phyloP scores from a whole-genome alignment of 148 eudicot species.

The Rheum nobile region DNA sequence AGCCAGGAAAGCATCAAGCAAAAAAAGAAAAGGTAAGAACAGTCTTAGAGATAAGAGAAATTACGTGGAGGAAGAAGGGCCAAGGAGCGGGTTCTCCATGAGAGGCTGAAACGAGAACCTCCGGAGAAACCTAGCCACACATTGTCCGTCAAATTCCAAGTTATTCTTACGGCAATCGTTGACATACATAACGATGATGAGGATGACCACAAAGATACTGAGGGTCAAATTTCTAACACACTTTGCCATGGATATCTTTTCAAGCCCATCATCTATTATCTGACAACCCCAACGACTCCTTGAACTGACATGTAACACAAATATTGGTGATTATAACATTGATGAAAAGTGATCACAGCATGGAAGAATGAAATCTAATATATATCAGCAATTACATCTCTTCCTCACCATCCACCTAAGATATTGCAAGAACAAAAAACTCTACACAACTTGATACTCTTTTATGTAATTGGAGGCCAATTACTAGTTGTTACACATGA shows the following conservation, averaged over 20 bases:
- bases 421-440: neutral
- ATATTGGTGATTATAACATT: neutral
- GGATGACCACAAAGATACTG: constrained; percentile 72
- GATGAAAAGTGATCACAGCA: neutral
- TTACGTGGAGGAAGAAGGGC: constrained; percentile 75
- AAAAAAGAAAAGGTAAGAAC: neutral
- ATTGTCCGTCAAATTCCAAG: constrained; percentile 19
- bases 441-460: too few species aligned
- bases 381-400: neutral
- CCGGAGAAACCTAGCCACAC: constrained; percentile 57
- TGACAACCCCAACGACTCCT: constrained; percentile 98
- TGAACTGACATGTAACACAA: constrained; percentile 36
- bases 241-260: constrained; percentile 57
- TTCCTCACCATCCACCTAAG: neutral
- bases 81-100: constrained; percentile 66
- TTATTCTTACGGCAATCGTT: constrained; percentile 73
- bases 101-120: constrained; percentile 66
- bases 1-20: neutral
- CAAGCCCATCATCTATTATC: constrained; percentile 77
- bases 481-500: too few species aligned
- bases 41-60: neutral
- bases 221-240: constrained; percentile 66
- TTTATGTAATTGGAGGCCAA: too few species aligned
- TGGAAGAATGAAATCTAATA: neutral
- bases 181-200: constrained; percentile 59